Evolutionary conservation across 129 eudicot species (phyloP), one percentile per base, ranked within the genome.

Genomic region (Silybum marianum): DNA sequence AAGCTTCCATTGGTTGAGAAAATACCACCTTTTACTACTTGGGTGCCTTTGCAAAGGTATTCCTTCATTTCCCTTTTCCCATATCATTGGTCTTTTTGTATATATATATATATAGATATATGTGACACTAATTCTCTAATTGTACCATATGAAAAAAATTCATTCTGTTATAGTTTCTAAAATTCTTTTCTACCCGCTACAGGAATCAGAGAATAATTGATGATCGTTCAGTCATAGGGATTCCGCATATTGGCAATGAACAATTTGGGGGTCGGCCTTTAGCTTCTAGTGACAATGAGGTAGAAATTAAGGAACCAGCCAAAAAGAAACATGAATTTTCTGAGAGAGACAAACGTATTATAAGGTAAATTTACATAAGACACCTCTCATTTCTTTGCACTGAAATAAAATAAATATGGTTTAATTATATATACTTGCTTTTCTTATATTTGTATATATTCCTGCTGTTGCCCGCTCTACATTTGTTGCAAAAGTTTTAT

Each of bases 201-300:
- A 94, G 96, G 76, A 91, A 91, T 82, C 93, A 86, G 89, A 88
- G 88, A 86, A 90, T 87, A 97, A 87, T 86, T 44, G 91, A 91
- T 66, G 88, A 90, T 76, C 93, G 92, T 71, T 90, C 98, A n/a
- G 92, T 91, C 42, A 85, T 83, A 63, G 97, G 98, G 80, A 87
- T 87, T 60, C 89, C 87, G 71, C 92, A 85, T 69, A 89, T 91
- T 22, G 84, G 87, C 69, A 88, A 89, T 78, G 97, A 90, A 23
- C 78, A 79, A 28, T 83, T 82, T 74, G 90, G 97, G 22, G 84
- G 92, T 72, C 92, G 91, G 84, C 91, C 93, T 26, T 79, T 88
- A 73, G 68, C 87, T 51, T 85, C 89, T 22, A 30, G 34, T 24
- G 97, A 89, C 82, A 88, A 90, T 84, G 97, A 89, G 73, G 97